Base-by-base conservation (phyloP, 306 rosid genomes). In the Gynostemma pentaphyllum region DNA sequence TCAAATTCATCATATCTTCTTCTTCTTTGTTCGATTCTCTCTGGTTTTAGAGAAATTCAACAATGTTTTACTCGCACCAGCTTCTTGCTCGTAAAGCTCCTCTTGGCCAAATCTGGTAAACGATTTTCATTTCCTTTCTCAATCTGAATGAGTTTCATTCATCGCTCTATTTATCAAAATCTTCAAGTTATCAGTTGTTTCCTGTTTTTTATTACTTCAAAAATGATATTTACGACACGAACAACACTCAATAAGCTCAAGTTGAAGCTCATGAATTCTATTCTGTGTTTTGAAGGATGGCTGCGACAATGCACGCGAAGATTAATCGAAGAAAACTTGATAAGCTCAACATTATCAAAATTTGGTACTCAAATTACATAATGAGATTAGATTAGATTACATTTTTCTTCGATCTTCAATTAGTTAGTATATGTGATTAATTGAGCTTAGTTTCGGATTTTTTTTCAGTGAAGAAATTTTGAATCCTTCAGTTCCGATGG, bases 401-500 rank as follows among this genome's bases (percentile, higher is more conserved):
- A n/a, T n/a, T n/a, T n/a, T n/a, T n/a, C n/a, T n/a, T n/a, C n/a
- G n/a, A n/a, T 8, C 27, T 21, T 24, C 13, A 24, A n/a, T 18
- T 44, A 29, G 12, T 8, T 5, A 24, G 1, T 15, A 60, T 5
- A 67, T 22, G 6, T 21, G n/a, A n/a, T 18, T 62, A 6, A 10
- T 68, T 57, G 12, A 34, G 4, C 19, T 5, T 28, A 1, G 4
- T 16, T 32, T 45, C 5, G 30, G 1, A 12, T 27, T 66, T 50
- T n/a, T n/a, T n/a, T 39, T 9, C 76, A 88, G 96, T 28, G 95
- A 88, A 64, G 99, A 92, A 75, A 88, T 88, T 78, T 74, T 88
- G 79, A 84, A 86, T 23, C 96, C 99, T 15, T 67, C 90, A 12
- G 78, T 88, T 81, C 99, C 99, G 1, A 86, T 92, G 96, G 94